phyloP scores from a whole-genome alignment of 1,284 basidiomycete genomes.

The Sanguinoderma infundibulare region DNA sequence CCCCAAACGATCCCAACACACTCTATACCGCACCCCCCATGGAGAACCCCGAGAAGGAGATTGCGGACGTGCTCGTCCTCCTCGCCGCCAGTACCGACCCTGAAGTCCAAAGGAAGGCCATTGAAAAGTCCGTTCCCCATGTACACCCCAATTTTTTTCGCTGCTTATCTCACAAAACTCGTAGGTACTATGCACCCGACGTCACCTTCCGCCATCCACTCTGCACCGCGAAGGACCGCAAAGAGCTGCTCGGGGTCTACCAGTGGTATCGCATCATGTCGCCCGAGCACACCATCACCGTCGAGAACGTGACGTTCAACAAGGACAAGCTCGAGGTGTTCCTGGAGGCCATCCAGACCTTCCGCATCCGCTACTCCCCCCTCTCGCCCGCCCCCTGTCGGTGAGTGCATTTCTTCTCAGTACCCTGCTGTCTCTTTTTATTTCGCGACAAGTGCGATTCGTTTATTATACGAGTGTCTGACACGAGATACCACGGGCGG shows the following conservation, averaged over 20 bases:
- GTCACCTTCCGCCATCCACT: slow-evolving; percentile 60
- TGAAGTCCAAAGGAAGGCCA: slow-evolving; percentile 51
- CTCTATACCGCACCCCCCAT: slow-evolving; percentile 35
- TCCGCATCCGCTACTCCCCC: slow-evolving; percentile 55
- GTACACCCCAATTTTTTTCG: too few relatives aligned
- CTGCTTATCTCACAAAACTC: slow-evolving; percentile 26
- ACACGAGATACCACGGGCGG: too few relatives aligned
- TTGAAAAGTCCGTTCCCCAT: slow-evolving; percentile 38
- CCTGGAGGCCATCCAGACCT: slow-evolving; percentile 54
- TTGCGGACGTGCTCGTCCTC: slow-evolving; percentile 45
- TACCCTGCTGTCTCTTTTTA: not conserved
- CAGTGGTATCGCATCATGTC: slow-evolving; percentile 69
- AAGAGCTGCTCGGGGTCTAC: slow-evolving; percentile 54
- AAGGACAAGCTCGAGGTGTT: slow-evolving; percentile 40
- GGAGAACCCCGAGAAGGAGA: slow-evolving; percentile 59
- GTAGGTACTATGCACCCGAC: slow-evolving; percentile 53
- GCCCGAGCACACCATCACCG: slow-evolving; percentile 45
- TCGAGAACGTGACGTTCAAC: slow-evolving; percentile 53
- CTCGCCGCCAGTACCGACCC: slow-evolving; percentile 51
- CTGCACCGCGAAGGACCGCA: slow-evolving; percentile 54
- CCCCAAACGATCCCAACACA: not conserved
- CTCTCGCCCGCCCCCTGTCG: slow-evolving; percentile 49
- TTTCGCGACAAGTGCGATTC: too few relatives aligned
- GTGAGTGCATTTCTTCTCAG: slow-evolving; percentile 34
- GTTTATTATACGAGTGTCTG: too few relatives aligned